phyloP scores from a whole-genome alignment of 345 rosid genomes.

The Citrus mangshanensis region DNA sequence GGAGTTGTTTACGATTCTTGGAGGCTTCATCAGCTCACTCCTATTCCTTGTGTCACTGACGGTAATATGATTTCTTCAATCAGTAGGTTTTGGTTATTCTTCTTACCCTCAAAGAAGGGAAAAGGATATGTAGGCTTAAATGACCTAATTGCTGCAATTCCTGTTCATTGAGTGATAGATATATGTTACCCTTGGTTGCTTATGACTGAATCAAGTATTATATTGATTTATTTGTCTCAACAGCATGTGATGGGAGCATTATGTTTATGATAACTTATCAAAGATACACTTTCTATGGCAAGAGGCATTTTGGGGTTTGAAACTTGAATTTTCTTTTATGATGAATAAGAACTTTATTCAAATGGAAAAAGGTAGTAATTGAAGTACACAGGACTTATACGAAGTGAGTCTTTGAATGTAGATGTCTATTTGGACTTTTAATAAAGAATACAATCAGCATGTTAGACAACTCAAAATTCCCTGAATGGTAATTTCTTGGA shows the following conservation, averaged over 20 bases:
- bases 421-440: neutral
- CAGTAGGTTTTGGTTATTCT: neutral
- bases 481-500: neutral
- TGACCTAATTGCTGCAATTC: neutral
- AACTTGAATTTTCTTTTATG: neutral
- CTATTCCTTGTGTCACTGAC: constrained; percentile 68
- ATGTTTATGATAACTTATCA: neutral
- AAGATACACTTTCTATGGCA: neutral
- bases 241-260: neutral
- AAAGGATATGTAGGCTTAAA: neutral
- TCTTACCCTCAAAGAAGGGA: neutral
- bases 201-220: neutral
- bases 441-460: neutral
- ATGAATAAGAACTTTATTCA: neutral
- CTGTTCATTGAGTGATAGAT: neutral
- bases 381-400: neutral
- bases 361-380: neutral
- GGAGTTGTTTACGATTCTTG: constrained; percentile 73
- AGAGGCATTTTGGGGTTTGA: neutral
- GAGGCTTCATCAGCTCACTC: constrained; percentile 84
- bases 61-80: constrained; percentile 31
- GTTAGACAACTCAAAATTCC: neutral
- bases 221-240: neutral
- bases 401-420: neutral
- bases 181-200: neutral